Evolutionary conservation across 225 moss, liverwort and hornwort species (phyloP), one percentile per base, ranked within the genome.

Genomic region (Ulota crispa): DNA sequence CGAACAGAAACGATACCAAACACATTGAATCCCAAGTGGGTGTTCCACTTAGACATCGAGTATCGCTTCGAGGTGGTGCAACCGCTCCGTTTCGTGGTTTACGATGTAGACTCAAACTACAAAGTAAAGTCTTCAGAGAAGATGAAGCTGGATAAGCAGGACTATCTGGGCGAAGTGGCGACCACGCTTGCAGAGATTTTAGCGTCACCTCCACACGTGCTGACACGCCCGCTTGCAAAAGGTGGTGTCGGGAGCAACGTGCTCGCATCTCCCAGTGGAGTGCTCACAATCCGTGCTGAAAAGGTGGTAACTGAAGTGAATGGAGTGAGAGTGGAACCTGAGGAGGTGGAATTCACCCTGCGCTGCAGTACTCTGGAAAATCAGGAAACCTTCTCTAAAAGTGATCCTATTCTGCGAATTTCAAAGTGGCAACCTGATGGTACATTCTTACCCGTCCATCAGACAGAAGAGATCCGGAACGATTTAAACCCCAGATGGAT

Each of bases 401-500:
- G 87, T 62, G 86, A 98, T 71, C 95, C 98, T 5, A 89, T 89
- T 60, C 56, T 94, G 65, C 81, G 93, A 26, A 85, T 98, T 65
- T 98, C 98, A 26, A 91, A 87, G 80, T 65, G 83, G 71, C 90
- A 90, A 32, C 84, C 85, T 56, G 94, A 94, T 75, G 86, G 83
- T 3, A 64, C 72, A 11, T 79, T 82, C 13, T 84, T 94, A 2
- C 91, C 94, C 4, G 94, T 95, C 6, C 92, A 91, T 76, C 89
- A 89, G 77, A 95, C 95, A 2, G 94, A 98, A 80, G 90, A 86
- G 56, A 75, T 85, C 59, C 69, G 39, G 18, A 98, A 98, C 53
- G 90, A 89, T 54, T 76, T 98, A 3, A 89, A 89, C 61, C 98
- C 98, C 4, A 63, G 21, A 7, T 98, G 94, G 94, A 91, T 87